Conservation (phyloP, 2,329 filamentous ascomycete species). For the Cercospora zeina region DNA sequence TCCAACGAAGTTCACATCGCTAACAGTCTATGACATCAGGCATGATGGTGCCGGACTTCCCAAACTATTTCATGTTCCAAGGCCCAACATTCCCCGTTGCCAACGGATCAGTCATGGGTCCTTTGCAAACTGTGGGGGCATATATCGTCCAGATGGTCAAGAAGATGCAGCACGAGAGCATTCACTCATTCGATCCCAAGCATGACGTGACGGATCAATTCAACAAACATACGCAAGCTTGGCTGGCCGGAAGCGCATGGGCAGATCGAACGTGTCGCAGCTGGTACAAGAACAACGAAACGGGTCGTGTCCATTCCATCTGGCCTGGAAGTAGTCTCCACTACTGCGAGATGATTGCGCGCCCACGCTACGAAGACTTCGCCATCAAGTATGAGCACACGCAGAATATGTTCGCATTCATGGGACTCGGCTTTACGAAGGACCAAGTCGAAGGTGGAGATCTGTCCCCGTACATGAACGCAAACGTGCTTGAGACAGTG, state of each 20-base stretch:
- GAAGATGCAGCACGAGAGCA: not conserved
- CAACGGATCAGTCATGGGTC: slow-evolving; percentile 22
- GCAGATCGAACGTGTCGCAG: slow-evolving; percentile 1
- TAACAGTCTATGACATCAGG: not conserved
- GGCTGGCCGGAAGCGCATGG: slow-evolving; percentile 2
- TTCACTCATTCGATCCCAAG: slow-evolving; percentile 32
- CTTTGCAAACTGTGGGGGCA: not conserved
- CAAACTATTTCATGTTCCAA: slow-evolving; percentile 34
- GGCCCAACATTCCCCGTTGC: slow-evolving; percentile 19
- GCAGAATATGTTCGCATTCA: slow-evolving; percentile 12
- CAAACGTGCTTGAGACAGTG: slow-evolving; percentile 7
- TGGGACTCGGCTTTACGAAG: slow-evolving; percentile 13
- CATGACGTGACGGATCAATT: slow-evolving; percentile 11
- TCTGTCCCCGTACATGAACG: slow-evolving; percentile 13
- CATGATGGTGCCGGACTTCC: slow-evolving; percentile 29
- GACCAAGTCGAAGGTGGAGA: slow-evolving; percentile 14
- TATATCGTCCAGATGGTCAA: not conserved
- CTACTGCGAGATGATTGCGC: not conserved
- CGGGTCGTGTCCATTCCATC: not conserved
- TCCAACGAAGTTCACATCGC: not conserved
- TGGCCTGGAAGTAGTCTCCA: not conserved
- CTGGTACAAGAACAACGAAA: slow-evolving; percentile 11
- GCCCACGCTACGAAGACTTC: not conserved
- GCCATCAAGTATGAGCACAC: not conserved
- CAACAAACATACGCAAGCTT: slow-evolving; percentile 10